Percentiles rank a stretch among this genome's conserved stretches.
These are phyloP conservation scores for Epichloe brachyelytri DNA, from an alignment of 2,329 filamentous ascomycete species.

Conservation along the genomic window DNA sequence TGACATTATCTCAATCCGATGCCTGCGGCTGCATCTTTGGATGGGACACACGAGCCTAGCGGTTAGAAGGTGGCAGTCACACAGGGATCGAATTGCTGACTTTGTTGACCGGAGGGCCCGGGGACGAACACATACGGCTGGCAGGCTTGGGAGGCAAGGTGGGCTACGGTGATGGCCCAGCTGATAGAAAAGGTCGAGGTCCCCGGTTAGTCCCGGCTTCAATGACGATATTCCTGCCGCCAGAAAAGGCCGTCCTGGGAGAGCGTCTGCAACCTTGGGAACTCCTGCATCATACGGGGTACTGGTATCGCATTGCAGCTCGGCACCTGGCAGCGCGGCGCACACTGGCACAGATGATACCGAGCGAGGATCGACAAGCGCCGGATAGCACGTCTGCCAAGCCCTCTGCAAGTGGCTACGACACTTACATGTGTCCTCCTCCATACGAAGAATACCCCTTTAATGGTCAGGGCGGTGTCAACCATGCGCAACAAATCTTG, in stretches of 20 bases:
- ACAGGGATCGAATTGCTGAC: constrained; percentile 60
- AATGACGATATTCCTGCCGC: constrained; percentile 34
- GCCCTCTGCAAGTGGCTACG: constrained; percentile 39
- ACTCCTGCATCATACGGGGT: constrained; percentile 50
- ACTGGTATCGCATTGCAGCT: constrained; percentile 51
- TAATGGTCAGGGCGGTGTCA: constrained; percentile 30
- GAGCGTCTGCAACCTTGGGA: constrained; percentile 52
- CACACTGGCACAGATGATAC: constrained; percentile 40
- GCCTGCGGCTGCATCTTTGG: constrained; percentile 73
- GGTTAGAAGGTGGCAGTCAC: constrained; percentile 66
- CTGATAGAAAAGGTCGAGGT: constrained; percentile 42
- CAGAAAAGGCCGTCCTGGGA: constrained; percentile 45
- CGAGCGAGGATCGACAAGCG: constrained; percentile 42
- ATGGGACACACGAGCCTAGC: constrained; percentile 66
- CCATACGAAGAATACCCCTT: constrained; percentile 48
- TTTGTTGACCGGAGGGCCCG: constrained; percentile 73
- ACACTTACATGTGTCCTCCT: constrained; percentile 53
- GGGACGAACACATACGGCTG: constrained; percentile 85
- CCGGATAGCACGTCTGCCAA: constrained; percentile 36
- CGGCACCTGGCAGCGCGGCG: constrained; percentile 42
- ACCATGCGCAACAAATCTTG: constrained; percentile 44
- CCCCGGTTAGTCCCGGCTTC: constrained; percentile 32
- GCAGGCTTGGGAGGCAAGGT: constrained; percentile 82
- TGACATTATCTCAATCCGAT: constrained; percentile 68
- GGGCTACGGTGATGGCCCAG: constrained; percentile 50